Evolutionary conservation across 1,284 basidiomycete species (phyloP).

Genomic region (Somion occarium): DNA sequence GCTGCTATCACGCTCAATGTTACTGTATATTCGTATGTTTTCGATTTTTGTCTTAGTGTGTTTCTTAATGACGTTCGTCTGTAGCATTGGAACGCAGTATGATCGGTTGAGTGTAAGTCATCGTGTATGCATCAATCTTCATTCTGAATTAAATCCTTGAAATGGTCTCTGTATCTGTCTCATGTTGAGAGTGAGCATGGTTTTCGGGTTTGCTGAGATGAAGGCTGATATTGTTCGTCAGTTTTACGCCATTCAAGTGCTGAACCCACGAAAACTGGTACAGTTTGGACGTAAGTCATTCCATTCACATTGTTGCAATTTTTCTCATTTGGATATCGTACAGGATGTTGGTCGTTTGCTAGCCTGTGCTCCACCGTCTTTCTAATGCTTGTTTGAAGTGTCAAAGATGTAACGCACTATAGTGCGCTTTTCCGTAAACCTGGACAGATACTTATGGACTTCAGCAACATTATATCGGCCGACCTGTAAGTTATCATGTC

Average conservation of each 20-base stretch:
- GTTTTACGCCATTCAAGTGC: slow-evolving; percentile 16
- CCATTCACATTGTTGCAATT: background rate
- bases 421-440: slow-evolving; percentile 57
- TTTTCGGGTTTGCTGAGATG: background rate
- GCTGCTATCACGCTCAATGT: slow-evolving; percentile 64
- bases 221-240: background rate
- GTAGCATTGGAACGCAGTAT: slow-evolving; percentile 47
- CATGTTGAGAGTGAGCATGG: slow-evolving; percentile 19
- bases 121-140: too few species aligned
- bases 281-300: slow-evolving; percentile 58
- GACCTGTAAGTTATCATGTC: slow-evolving; percentile 26
- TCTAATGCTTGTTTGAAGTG: background rate
- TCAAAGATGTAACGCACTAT: slow-evolving; percentile 69
- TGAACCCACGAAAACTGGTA: slow-evolving; percentile 36
- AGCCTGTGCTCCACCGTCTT: background rate
- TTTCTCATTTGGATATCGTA: background rate
- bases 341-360: background rate
- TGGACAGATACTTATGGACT: slow-evolving; percentile 61
- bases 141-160: too few species aligned
- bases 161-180: slow-evolving; percentile 1
- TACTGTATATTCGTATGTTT: slow-evolving; percentile 36
- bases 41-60: too few species aligned
- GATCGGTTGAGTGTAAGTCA: slow-evolving; percentile 59
- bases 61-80: too few species aligned
- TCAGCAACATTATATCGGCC: slow-evolving; percentile 58